Evolutionary conservation across 2,329 filamentous ascomycete species (phyloP).

Genomic region (Plectosphaerella sp.): DNA sequence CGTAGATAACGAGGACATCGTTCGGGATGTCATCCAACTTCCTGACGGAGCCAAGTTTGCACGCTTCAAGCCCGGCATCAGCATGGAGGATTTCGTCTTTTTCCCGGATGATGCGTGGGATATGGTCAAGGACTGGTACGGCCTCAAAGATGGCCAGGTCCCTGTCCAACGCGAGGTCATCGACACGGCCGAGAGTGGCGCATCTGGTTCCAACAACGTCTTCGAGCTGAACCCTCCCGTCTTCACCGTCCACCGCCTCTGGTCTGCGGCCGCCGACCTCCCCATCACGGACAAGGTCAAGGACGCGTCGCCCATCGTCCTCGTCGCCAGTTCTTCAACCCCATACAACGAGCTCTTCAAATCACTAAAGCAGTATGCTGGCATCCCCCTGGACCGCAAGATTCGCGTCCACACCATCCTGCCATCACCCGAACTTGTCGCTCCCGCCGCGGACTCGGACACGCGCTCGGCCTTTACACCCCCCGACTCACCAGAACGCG

Average conservation of each 20-base stretch:
- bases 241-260: constrained; percentile 79
- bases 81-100: constrained; percentile 67
- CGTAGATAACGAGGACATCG: constrained; percentile 82
- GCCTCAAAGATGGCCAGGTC: constrained; percentile 62
- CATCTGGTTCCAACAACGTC: constrained; percentile 59
- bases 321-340: constrained; percentile 68
- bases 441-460: constrained; percentile 24
- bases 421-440: constrained; percentile 34
- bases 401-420: constrained; percentile 70
- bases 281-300: constrained; percentile 55
- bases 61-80: constrained; percentile 65
- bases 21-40: constrained; percentile 55
- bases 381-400: constrained; percentile 66
- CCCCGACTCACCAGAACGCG: constrained; percentile 32
- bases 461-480: constrained; percentile 31
- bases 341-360: constrained; percentile 72
- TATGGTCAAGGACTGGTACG: constrained; percentile 77
- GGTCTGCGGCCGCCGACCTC: constrained; percentile 53
- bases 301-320: constrained; percentile 55
- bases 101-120: constrained; percentile 80
- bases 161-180: constrained; percentile 74
- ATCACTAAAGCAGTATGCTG: constrained; percentile 63
- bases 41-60: constrained; percentile 53
- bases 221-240: constrained; percentile 84
- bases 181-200: constrained; percentile 61